These are phyloP conservation scores for Solanum chaucha DNA, from an alignment of 257 asterid species.

Conservation along the genomic window DNA sequence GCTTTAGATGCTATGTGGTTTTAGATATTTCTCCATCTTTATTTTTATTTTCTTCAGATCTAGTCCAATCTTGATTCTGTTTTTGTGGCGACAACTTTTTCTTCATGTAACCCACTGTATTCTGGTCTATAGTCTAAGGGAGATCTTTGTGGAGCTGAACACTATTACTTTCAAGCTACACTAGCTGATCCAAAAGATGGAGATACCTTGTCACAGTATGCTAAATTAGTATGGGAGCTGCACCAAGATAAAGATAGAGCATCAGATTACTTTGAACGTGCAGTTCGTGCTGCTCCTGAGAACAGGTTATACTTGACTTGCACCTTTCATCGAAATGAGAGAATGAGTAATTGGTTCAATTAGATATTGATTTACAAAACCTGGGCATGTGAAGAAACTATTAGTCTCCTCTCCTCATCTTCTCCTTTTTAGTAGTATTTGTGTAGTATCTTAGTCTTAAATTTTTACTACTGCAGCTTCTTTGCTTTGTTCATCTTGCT, in stretches of 20 bases:
- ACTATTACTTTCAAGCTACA: conserved; percentile 43
- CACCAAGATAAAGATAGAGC: conserved; percentile 52
- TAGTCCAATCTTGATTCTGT: neutral
- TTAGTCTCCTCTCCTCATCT: neutral
- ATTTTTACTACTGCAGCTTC: neutral
- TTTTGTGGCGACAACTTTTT: neutral
- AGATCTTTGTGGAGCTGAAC: conserved; percentile 67
- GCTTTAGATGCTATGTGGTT: neutral
- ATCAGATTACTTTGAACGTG: conserved; percentile 48
- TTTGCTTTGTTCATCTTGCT: neutral
- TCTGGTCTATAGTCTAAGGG: conserved; percentile 39
- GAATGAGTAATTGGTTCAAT: neutral
- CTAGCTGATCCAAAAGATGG: conserved; percentile 67
- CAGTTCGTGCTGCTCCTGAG: conserved; percentile 56
- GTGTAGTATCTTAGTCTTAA: neutral
- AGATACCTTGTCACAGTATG: conserved; percentile 38
- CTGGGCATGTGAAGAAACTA: neutral
- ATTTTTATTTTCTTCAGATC: neutral
- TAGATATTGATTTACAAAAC: neutral
- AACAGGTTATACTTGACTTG: conserved; percentile 33
- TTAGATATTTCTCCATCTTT: neutral
- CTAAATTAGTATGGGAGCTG: conserved; percentile 62
- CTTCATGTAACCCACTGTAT: neutral
- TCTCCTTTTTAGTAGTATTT: neutral
- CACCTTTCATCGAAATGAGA: neutral